Evolutionary conservation across 2,329 filamentous ascomycete genomes (phyloP).

Genomic region (Beauveria caledonica): DNA sequence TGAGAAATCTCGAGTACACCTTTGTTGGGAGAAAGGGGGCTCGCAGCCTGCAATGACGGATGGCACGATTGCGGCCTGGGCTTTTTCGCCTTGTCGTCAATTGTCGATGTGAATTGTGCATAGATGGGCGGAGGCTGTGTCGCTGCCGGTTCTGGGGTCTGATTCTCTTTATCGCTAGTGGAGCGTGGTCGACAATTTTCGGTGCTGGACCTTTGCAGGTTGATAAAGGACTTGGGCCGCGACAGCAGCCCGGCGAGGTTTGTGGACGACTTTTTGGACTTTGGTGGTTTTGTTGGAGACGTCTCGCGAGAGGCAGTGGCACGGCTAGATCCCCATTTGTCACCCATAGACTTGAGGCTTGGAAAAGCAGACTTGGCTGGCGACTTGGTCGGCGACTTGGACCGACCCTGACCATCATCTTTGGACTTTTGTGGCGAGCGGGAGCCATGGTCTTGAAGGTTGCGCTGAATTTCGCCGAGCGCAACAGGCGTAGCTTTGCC

Average conservation of each 20-base stretch:
- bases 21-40: neutral
- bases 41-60: neutral
- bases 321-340: constrained; percentile 29
- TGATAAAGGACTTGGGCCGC: constrained; percentile 65
- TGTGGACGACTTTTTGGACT: constrained; percentile 75
- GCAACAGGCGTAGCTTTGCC: constrained; percentile 24
- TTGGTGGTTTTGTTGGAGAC: constrained; percentile 51
- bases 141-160: constrained; percentile 40
- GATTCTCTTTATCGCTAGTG: constrained; percentile 73
- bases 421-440: constrained; percentile 33
- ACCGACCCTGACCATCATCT: constrained; percentile 26
- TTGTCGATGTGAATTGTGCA: constrained; percentile 54
- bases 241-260: constrained; percentile 72
- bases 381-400: constrained; percentile 34
- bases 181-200: constrained; percentile 42
- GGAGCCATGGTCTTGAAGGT: constrained; percentile 36
- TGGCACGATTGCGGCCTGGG: constrained; percentile 6
- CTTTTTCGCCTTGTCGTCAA: constrained; percentile 23
- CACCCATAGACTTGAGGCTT: constrained; percentile 32
- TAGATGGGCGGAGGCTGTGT: constrained; percentile 61
- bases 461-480: constrained; percentile 49
- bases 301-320: constrained; percentile 37
- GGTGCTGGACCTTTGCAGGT: constrained; percentile 45
- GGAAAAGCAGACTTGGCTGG: constrained; percentile 38
- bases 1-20: neutral